Evolutionary conservation across 2,329 filamentous ascomycete genomes (phyloP).

Genomic region (Anisogramma anomala): DNA sequence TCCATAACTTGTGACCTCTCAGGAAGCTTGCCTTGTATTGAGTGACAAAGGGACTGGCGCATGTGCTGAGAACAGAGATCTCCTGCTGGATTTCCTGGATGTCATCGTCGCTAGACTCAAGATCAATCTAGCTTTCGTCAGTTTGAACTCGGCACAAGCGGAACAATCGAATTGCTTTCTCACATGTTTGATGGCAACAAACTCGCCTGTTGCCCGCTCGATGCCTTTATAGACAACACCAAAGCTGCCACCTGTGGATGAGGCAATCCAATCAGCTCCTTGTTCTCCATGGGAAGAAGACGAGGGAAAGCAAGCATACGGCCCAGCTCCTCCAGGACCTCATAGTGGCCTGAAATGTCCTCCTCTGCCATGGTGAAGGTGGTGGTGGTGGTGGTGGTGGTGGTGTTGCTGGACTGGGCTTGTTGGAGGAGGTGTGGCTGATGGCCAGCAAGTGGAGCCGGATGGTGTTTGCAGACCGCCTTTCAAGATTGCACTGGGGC

Average conservation of each 20-base stretch:
- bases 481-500: neutral
- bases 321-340: slow-evolving; percentile 91
- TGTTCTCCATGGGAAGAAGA: neutral
- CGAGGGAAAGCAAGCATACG: slow-evolving; percentile 46
- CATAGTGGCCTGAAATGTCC: slow-evolving; percentile 73
- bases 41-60: slow-evolving; percentile 85
- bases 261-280: slow-evolving; percentile 4
- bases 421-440: neutral
- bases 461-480: slow-evolving; percentile 1
- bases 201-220: slow-evolving; percentile 78
- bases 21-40: slow-evolving; percentile 95
- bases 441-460: neutral
- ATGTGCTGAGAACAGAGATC: slow-evolving; percentile 89
- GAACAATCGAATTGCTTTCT: slow-evolving; percentile 23
- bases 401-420: neutral
- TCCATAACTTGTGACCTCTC: slow-evolving; percentile 95
- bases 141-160: neutral
- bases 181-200: slow-evolving; percentile 95
- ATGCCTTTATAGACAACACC: slow-evolving; percentile 96
- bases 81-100: slow-evolving; percentile 97
- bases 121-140: slow-evolving; percentile 62
- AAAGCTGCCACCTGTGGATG: slow-evolving; percentile 70
- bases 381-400: slow-evolving; percentile 18
- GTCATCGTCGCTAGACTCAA: slow-evolving; percentile 96
- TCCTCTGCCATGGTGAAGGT: slow-evolving; percentile 40